Evolutionary conservation across 2,329 filamentous ascomycete species (phyloP).

Genomic region (Pyricularia sp.): DNA sequence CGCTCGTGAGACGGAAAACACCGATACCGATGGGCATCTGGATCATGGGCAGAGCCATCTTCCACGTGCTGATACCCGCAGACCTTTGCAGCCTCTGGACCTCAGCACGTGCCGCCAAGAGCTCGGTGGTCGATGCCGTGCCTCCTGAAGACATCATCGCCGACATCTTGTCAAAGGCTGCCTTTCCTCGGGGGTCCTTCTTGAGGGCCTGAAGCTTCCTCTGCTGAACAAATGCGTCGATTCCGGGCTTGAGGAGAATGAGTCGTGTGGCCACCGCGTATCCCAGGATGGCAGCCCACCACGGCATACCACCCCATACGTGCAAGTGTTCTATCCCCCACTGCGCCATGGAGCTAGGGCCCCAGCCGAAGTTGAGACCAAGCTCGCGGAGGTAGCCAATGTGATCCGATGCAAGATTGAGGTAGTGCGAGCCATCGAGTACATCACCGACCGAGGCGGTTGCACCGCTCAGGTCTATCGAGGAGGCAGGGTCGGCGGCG

Average conservation of each 20-base stretch:
- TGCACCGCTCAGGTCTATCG: neutral
- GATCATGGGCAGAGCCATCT: constrained; percentile 45
- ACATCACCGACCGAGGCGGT: constrained; percentile 12
- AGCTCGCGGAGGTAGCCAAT: constrained; percentile 77
- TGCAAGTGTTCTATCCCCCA: constrained; percentile 76
- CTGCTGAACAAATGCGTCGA: constrained; percentile 50
- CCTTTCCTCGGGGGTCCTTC: constrained; percentile 37
- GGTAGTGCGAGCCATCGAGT: constrained; percentile 30
- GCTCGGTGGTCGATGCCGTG: neutral
- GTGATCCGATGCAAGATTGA: constrained; percentile 54
- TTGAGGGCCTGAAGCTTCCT: constrained; percentile 44
- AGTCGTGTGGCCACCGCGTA: constrained; percentile 57
- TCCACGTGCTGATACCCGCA: constrained; percentile 42
- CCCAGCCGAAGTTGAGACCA: constrained; percentile 82
- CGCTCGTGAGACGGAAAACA: constrained; percentile 66
- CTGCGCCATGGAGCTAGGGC: constrained; percentile 65
- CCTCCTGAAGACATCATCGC: neutral
- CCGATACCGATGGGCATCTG: constrained; percentile 66
- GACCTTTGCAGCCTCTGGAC: constrained; percentile 39
- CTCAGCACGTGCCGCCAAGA: constrained; percentile 10
- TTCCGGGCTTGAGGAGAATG: constrained; percentile 55
- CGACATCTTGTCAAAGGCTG: constrained; percentile 36
- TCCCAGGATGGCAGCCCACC: constrained; percentile 67
- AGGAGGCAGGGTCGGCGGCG: constrained; percentile 1
- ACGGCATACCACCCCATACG: constrained; percentile 64